These are phyloP conservation scores for Amphibolis antarctica DNA, from an alignment of 106 monocot species.

Conservation along the genomic window DNA sequence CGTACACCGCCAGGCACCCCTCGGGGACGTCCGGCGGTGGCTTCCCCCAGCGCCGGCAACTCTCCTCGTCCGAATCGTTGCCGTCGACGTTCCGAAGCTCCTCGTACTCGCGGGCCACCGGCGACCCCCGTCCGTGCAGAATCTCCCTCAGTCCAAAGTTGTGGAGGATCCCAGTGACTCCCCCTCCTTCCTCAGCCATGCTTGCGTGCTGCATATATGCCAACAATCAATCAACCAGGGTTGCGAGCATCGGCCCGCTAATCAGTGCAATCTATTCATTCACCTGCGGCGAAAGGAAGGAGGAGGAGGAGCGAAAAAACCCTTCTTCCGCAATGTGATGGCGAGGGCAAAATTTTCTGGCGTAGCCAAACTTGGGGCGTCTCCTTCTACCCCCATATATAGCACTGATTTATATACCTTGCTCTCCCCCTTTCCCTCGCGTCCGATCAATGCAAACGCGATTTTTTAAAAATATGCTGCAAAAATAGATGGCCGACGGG, in stretches of 20 bases:
- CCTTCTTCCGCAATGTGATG: too few species aligned
- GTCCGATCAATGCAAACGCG: too few species aligned
- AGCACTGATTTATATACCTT: too few species aligned
- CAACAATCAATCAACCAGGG: not conserved
- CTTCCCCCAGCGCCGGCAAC: constrained; percentile 29
- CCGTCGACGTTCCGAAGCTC: not conserved
- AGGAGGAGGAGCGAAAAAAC: too few species aligned
- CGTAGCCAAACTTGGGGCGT: too few species aligned
- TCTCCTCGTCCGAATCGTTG: constrained; percentile 47
- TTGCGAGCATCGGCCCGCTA: not conserved
- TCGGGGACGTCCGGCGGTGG: constrained; percentile 49
- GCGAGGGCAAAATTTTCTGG: too few species aligned
- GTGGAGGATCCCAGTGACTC: constrained; percentile 32
- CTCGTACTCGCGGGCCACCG: constrained; percentile 2
- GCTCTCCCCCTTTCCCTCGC: too few species aligned
- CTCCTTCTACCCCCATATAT: too few species aligned
- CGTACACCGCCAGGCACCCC: constrained; percentile 52
- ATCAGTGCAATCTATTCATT: too few species aligned
- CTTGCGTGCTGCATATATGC: too few species aligned
- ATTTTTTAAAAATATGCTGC: too few species aligned
- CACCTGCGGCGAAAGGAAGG: not conserved
- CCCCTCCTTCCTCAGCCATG: constrained; percentile 11
- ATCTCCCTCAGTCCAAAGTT: constrained; percentile 37
- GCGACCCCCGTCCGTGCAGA: constrained; percentile 34
- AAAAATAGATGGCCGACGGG: too few species aligned